Evolutionary conservation across 2,329 filamentous ascomycete genomes (phyloP).

Genomic region (Calcarisporium arbuscula): DNA sequence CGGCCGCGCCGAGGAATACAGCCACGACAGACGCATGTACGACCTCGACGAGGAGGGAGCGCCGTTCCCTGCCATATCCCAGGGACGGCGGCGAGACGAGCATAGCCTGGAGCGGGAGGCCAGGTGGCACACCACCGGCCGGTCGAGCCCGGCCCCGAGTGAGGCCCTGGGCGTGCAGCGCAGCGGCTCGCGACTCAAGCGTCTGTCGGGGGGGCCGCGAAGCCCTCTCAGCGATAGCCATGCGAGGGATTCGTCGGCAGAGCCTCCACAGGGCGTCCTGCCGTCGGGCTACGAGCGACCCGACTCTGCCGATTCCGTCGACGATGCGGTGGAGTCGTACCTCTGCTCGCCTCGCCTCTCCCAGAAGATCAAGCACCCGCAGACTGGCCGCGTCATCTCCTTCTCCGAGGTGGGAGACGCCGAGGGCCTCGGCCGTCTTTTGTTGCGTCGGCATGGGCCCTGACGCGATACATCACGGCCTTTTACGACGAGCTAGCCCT

Average conservation of each 20-base stretch:
- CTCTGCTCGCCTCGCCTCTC: constrained; percentile 76
- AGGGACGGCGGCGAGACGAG: constrained; percentile 47
- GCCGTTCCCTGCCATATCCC: constrained; percentile 62
- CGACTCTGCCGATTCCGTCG: constrained; percentile 76
- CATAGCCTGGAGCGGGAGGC: constrained; percentile 39
- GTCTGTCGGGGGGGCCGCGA: constrained; percentile 43
- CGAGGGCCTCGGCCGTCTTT: constrained; percentile 83
- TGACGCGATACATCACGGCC: constrained; percentile 91
- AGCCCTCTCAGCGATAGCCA: constrained; percentile 35
- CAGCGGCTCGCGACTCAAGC: constrained; percentile 52
- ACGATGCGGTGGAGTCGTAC: constrained; percentile 81
- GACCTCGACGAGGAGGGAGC: constrained; percentile 54
- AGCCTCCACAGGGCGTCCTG: constrained; percentile 19
- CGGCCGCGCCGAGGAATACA: constrained; percentile 24
- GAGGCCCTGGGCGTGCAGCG: constrained; percentile 44
- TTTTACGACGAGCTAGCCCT: constrained; percentile 95
- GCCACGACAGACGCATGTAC: constrained; percentile 16
- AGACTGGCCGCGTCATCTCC: constrained; percentile 80
- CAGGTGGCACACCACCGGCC: constrained; percentile 42
- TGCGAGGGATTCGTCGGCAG: constrained; percentile 18
- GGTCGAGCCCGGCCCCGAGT: constrained; percentile 39
- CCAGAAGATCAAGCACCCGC: constrained; percentile 80
- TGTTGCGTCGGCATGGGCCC: constrained; percentile 96
- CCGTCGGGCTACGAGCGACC: constrained; percentile 63
- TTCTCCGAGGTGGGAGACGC: constrained; percentile 96